Percentiles rank a stretch among this genome's conserved stretches.
Conservation (phyloP, 331 rosid genomes). For the Dryas integrifolia region DNA sequence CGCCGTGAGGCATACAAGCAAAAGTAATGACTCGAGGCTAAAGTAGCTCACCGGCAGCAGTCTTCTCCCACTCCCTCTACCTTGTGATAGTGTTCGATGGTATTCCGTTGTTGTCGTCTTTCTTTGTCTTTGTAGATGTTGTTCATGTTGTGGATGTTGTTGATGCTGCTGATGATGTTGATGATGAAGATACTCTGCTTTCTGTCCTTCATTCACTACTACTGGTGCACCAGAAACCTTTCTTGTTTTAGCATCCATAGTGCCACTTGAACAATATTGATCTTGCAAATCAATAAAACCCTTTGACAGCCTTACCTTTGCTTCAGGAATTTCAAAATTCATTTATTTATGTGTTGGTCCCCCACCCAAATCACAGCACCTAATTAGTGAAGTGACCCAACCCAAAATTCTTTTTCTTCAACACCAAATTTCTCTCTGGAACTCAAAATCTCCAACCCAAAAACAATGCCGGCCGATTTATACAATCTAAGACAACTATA, state of each 20-base stretch:
- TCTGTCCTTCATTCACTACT: neutral
- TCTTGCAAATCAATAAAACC: slow-evolving; percentile 12
- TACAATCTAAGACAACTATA: neutral
- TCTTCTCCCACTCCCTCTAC: slow-evolving; percentile 34
- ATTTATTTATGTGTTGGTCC: slow-evolving; percentile 11
- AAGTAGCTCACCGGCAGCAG: slow-evolving; percentile 35
- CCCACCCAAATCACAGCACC: neutral
- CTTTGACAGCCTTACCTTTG: slow-evolving; percentile 11
- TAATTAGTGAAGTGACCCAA: too few relatives aligned
- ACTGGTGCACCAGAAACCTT: neutral
- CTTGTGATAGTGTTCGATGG: slow-evolving; percentile 32
- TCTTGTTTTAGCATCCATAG: slow-evolving; percentile 15
- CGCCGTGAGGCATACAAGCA: slow-evolving; percentile 40
- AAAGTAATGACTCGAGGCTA: slow-evolving; percentile 47
- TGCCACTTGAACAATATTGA: slow-evolving; percentile 8
- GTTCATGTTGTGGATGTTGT: too few relatives aligned
- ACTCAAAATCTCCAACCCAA: neutral
- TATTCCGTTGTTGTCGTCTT: slow-evolving; percentile 21
- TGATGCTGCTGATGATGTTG: neutral
- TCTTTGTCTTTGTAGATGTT: slow-evolving; percentile 9
- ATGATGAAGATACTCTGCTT: slow-evolving; percentile 1
- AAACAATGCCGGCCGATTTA: neutral
- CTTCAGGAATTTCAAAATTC: slow-evolving; percentile 30
- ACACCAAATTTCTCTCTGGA: neutral
- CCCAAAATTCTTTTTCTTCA: neutral